These are phyloP conservation scores for Emmonsiellopsis sp. DNA, from an alignment of 2,329 filamentous ascomycete species.

Conservation along the genomic window DNA sequence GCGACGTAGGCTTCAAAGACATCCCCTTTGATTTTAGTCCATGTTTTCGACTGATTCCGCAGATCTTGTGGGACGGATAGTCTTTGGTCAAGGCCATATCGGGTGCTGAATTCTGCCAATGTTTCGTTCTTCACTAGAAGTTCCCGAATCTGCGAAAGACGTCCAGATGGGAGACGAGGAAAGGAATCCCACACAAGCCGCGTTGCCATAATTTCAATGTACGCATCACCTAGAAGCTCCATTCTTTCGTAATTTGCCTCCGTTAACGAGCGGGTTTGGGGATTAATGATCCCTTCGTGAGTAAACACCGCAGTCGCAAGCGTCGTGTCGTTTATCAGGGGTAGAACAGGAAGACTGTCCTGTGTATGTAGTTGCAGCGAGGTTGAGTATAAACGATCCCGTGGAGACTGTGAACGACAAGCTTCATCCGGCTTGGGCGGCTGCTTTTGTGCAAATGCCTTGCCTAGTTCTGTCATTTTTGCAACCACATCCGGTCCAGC, in stretches of 20 bases:
- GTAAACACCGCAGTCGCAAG: constrained; percentile 59
- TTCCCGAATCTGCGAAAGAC: constrained; percentile 68
- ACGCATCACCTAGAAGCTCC: constrained; percentile 84
- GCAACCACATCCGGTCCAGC: constrained; percentile 13
- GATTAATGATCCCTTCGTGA: constrained; percentile 45
- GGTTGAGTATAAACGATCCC: neutral
- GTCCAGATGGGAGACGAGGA: constrained; percentile 54
- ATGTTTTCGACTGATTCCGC: constrained; percentile 42
- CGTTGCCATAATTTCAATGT: constrained; percentile 68
- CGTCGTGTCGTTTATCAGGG: constrained; percentile 49
- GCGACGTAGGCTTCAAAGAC: constrained; percentile 88
- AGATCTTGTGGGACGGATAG: constrained; percentile 48
- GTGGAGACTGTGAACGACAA: neutral
- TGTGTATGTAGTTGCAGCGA: neutral
- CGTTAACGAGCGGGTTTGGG: constrained; percentile 9
- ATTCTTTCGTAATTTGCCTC: constrained; percentile 65
- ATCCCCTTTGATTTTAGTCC: constrained; percentile 70
- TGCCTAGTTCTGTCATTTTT: constrained; percentile 15
- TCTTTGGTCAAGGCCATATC: constrained; percentile 61
- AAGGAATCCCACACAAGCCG: constrained; percentile 69
- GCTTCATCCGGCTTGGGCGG: neutral
- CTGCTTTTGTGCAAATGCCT: constrained; percentile 10
- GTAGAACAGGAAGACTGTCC: constrained; percentile 35
- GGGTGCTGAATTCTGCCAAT: constrained; percentile 57
- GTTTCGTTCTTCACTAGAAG: constrained; percentile 72